Evolutionary conservation across 768 basidiomycete genomes (phyloP).

Genomic region (Epithele typhae): DNA sequence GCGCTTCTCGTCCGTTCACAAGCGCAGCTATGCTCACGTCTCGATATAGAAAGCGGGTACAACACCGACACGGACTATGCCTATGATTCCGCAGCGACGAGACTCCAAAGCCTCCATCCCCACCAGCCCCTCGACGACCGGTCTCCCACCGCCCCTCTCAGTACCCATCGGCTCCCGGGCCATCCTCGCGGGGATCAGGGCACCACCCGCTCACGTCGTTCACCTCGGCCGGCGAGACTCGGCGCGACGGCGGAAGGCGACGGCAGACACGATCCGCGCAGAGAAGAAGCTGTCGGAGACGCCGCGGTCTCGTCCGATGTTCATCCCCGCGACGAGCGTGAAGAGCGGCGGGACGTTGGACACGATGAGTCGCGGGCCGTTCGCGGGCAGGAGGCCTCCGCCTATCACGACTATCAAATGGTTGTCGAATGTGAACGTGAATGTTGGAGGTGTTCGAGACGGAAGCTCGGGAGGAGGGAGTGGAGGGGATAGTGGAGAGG

Average conservation of each 20-base stretch:
- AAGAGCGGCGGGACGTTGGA: conserved; percentile 20
- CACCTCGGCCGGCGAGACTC: conserved; percentile 10
- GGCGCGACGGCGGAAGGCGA: conserved; percentile 4
- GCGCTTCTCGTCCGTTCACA: conserved; percentile 5
- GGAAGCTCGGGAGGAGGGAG: conserved; percentile 55
- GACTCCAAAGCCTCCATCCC: conserved; percentile 47
- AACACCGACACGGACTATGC: conserved; percentile 10
- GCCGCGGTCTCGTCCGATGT: conserved; percentile 4
- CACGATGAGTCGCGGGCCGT: conserved; percentile 46
- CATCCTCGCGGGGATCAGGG: conserved; percentile 69
- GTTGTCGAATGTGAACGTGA: conserved; percentile 58
- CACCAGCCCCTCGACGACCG: conserved; percentile 36
- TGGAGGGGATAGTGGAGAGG: conserved; percentile 41
- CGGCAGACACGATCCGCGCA: neutral
- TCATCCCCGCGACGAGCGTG: conserved; percentile 12
- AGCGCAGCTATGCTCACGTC: neutral
- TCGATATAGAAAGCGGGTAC: conserved; percentile 24
- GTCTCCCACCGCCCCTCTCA: conserved; percentile 45
- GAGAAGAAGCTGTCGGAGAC: neutral
- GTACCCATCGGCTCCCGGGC: conserved; percentile 63
- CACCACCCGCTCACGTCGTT: conserved; percentile 34
- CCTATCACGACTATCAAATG: conserved; percentile 67
- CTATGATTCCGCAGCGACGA: conserved; percentile 13
- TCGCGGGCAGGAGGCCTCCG: conserved; percentile 42
- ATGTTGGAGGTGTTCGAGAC: conserved; percentile 51